These are phyloP conservation scores for Pterocarpus macrocarpus DNA, from an alignment of 306 rosid species.

Conservation along the genomic window DNA sequence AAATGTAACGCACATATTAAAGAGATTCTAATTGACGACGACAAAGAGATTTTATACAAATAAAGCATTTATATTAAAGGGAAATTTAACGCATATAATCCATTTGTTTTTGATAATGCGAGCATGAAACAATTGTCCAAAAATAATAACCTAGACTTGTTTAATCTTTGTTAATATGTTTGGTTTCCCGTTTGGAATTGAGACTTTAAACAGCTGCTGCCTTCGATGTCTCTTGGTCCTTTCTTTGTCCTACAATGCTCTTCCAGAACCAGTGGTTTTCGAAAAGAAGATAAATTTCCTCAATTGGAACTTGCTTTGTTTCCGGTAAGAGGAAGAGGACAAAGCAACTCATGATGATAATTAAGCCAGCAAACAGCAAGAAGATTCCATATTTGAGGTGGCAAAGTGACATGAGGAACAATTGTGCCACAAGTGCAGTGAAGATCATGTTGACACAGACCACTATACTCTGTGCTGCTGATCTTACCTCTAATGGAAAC, in stretches of 20 bases:
- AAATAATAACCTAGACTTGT: slow-evolving; percentile 29
- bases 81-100: slow-evolving; percentile 13
- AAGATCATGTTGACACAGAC: slow-evolving; percentile 92
- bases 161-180: slow-evolving; percentile 1
- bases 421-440: slow-evolving; percentile 91
- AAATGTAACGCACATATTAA: too few species aligned
- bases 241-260: slow-evolving; percentile 52
- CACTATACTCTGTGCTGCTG: slow-evolving; percentile 96
- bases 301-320: slow-evolving; percentile 94
- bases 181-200: not conserved
- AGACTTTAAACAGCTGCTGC: slow-evolving; percentile 42
- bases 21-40: not conserved
- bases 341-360: slow-evolving; percentile 77
- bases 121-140: slow-evolving; percentile 25
- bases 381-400: slow-evolving; percentile 91
- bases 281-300: slow-evolving; percentile 87
- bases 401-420: slow-evolving; percentile 83
- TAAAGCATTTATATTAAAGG: not conserved
- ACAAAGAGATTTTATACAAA: not conserved
- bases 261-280: slow-evolving; percentile 93
- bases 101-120: not conserved
- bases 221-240: slow-evolving; percentile 39
- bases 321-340: slow-evolving; percentile 90
- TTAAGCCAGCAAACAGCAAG: slow-evolving; percentile 78
- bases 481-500: slow-evolving; percentile 91